A percentile compares a stretch with the other conserved stretches of the same genome.
phyloP scores from a whole-genome alignment of 202 grass and related monocot genomes.

The Dendrocalamus latiflorus region DNA sequence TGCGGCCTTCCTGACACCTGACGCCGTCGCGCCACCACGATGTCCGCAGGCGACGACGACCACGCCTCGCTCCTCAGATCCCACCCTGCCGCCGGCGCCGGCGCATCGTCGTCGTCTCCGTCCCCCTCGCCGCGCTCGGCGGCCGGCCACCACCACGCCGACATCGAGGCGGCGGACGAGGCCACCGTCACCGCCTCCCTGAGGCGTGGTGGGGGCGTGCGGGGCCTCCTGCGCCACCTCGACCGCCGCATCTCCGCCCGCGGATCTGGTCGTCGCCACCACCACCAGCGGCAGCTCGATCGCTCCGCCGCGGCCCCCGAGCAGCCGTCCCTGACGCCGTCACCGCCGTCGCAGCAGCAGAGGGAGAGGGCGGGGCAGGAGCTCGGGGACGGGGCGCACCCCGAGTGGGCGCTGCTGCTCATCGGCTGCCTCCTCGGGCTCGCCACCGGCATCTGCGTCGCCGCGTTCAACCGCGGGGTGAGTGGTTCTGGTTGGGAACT shows the following conservation, averaged over 20 bases:
- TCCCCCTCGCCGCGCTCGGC: constrained; percentile 30
- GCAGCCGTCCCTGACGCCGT: background rate
- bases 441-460: constrained; percentile 88
- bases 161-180: constrained; percentile 30
- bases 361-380: constrained; percentile 40
- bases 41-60: constrained; percentile 31
- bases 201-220: constrained; percentile 53
- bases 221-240: constrained; percentile 67
- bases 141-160: constrained; percentile 1
- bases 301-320: constrained; percentile 30
- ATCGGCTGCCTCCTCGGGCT: constrained; percentile 90
- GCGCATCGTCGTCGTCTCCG: background rate
- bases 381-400: constrained; percentile 72
- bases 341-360: constrained; percentile 17
- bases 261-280: constrained; percentile 42
- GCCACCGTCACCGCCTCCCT: constrained; percentile 39
- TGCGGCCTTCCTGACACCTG: constrained; percentile 11
- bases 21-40: background rate
- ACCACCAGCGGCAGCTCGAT: constrained; percentile 34
- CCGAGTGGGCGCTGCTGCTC: constrained; percentile 88
- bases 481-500: constrained; percentile 2
- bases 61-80: constrained; percentile 41
- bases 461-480: constrained; percentile 86
- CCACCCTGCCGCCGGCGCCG: background rate
- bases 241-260: constrained; percentile 54